Percentiles rank a stretch among this genome's conserved stretches.
Conservation (phyloP, 805 yeast species). For the Candida xyloterini region DNA sequence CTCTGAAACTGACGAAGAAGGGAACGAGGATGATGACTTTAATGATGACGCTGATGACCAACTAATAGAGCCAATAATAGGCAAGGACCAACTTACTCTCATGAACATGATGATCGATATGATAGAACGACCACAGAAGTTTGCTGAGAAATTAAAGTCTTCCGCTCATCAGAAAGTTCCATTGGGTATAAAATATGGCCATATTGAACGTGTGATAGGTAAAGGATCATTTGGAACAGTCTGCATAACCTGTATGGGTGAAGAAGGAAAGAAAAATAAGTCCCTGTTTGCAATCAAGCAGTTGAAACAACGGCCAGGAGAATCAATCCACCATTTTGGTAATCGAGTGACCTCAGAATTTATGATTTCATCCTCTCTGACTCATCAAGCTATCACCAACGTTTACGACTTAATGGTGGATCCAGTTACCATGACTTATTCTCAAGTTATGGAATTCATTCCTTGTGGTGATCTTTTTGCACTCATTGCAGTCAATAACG, state of each 20-base stretch:
- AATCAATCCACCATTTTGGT: constrained; percentile 53
- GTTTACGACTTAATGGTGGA: constrained; percentile 80
- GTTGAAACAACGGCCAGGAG: constrained; percentile 59
- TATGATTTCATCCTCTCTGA: constrained; percentile 76
- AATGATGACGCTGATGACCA: constrained; percentile 39
- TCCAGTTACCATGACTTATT: constrained; percentile 62
- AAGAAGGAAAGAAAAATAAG: constrained; percentile 37
- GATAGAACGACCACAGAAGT: constrained; percentile 41
- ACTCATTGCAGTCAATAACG: constrained; percentile 49
- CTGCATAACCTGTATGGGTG: constrained; percentile 40
- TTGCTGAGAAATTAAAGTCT: constrained; percentile 27
- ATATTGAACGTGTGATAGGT: constrained; percentile 47
- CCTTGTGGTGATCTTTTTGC: constrained; percentile 81
- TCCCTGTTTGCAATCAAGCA: constrained; percentile 74
- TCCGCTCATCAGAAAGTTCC: constrained; percentile 32
- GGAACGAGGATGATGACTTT: constrained; percentile 29
- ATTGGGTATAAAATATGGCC: constrained; percentile 48
- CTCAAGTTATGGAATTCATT: constrained; percentile 94
- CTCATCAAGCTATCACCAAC: constrained; percentile 71
- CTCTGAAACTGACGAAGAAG: constrained; percentile 20
- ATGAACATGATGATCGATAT: constrained; percentile 47
- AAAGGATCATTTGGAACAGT: constrained; percentile 49
- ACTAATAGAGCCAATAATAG: constrained; percentile 47
- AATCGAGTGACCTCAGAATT: constrained; percentile 86
- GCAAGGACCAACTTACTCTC: constrained; percentile 45